Evolutionary conservation across 192 early-diverging fungal genomes (phyloP).

Genomic region (Borealophlyctis nickersoniae): DNA sequence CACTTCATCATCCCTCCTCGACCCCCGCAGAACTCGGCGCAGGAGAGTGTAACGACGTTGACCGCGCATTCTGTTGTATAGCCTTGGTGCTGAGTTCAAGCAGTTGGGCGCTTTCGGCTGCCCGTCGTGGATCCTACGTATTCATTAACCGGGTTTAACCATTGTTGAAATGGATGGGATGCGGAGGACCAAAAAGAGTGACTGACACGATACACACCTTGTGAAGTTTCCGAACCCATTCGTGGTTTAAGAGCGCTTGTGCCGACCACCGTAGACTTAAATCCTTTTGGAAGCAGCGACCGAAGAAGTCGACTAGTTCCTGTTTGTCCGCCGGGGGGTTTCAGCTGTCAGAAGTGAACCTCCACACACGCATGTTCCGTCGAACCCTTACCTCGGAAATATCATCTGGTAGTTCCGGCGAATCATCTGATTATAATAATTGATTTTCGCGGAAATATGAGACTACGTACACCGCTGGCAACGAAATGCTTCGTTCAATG

Average conservation of each 20-base stretch:
- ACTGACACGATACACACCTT: conserved; percentile 9
- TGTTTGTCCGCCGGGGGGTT: no score
- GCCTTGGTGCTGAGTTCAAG: conserved; percentile 16
- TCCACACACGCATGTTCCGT: no score
- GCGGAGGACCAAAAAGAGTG: neutral
- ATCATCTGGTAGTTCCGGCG: conserved; percentile 74
- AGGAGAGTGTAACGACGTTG: neutral
- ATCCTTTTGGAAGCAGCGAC: conserved; percentile 79
- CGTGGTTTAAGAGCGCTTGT: conserved; percentile 62
- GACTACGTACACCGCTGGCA: neutral
- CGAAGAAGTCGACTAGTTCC: conserved; percentile 76
- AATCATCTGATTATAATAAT: conserved; percentile 35
- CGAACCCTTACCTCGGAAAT: conserved; percentile 53
- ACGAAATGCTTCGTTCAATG: neutral
- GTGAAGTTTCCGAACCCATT: conserved; percentile 58
- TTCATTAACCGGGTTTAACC: neutral
- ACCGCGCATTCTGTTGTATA: conserved; percentile 16
- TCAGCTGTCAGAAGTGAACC: no score
- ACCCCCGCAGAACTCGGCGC: conserved; percentile 3
- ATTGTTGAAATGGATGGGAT: neutral
- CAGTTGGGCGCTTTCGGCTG: conserved; percentile 21
- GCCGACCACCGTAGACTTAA: conserved; percentile 68
- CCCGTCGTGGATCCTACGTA: conserved; percentile 14
- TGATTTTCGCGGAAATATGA: no score
- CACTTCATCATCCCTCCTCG: no score